Evolutionary conservation across 139 green algal genomes (phyloP).

Genomic region (Zygnema cylindricum): DNA sequence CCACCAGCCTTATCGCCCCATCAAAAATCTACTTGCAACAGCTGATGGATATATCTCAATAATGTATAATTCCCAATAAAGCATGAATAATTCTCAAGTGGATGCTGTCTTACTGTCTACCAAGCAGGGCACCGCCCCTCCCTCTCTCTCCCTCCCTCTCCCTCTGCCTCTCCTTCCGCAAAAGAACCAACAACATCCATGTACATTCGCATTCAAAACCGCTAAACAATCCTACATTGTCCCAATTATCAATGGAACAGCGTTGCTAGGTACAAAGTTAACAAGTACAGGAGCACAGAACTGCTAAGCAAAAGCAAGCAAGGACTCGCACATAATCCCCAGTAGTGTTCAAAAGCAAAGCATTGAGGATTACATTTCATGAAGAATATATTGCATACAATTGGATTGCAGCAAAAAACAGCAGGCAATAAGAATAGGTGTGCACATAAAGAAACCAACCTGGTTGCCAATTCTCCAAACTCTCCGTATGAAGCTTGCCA

Average conservation of each 20-base stretch:
- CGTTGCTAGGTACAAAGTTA: too few species aligned
- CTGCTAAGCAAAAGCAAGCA: too few species aligned
- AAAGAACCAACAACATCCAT: not conserved
- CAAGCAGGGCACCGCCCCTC: not conserved
- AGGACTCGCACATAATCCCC: too few species aligned
- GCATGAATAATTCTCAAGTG: not conserved
- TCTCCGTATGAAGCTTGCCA: constrained; percentile 4
- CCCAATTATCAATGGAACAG: too few species aligned
- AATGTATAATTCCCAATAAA: not conserved
- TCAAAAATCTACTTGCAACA: not conserved
- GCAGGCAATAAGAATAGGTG: constrained; percentile 1
- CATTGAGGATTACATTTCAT: too few species aligned
- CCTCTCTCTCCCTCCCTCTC: not conserved
- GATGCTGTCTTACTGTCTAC: not conserved
- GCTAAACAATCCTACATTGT: too few species aligned
- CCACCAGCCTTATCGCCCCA: too few species aligned
- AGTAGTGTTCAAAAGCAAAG: too few species aligned
- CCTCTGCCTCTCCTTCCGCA: not conserved
- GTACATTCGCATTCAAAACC: not conserved
- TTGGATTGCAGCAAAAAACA: not conserved
- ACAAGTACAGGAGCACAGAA: too few species aligned
- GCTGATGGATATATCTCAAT: not conserved
- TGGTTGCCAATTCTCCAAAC: not conserved
- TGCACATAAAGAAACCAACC: not conserved
- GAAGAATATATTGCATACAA: too few species aligned